Base-by-base conservation (phyloP, 2,329 filamentous ascomycete genomes). In the Colletotrichum tanaceti region DNA sequence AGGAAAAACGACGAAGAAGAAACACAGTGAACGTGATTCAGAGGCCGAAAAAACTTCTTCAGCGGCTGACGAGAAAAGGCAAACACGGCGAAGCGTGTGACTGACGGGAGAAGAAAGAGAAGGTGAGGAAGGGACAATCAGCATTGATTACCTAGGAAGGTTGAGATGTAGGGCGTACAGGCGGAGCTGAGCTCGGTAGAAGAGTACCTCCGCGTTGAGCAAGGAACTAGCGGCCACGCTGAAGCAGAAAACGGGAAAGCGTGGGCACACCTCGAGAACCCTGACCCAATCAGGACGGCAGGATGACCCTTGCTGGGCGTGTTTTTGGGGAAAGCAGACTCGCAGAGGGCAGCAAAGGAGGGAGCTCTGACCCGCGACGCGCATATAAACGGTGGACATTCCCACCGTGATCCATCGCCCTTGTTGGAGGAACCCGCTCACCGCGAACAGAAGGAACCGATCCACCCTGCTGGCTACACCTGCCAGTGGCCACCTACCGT, bases 331-430 rank as follows among this genome's bases (percentile, higher is more conserved):
- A 35, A 53, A 53, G 24, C 32, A 35, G 32, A 35, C 7, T 35
- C 32, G 64, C 35, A 63, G 54, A 63, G 49, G 53, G 58, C 24
- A 47, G 47, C 32, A 62, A 54, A 24, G 65, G 63, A 28, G 50
- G 58, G 53, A 71, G 69, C 70, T 68, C 62, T 67, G 63, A 70
- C 74, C 72, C 73, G 73, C 72, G 74, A 77, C 77, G 76, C 78
- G 80, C 82, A 84, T 84, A 84, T 84, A 84, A 84, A 84, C 82
- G 80, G 73, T 74, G 75, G 76, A 71, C 75, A 77, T 80, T 83
- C 81, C 81, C 81, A 79, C 77, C 72, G 73, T 73, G 70, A 71
- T 68, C 68, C 65, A 65, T 69, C 58, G 28, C 54, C 63, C 60
- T 67, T 47, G 59, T 47, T 49, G 64, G 60, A 58, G 60, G 54